These are phyloP conservation scores for Salix purpurea DNA, from an alignment of 345 rosid species.

Conservation along the genomic window DNA sequence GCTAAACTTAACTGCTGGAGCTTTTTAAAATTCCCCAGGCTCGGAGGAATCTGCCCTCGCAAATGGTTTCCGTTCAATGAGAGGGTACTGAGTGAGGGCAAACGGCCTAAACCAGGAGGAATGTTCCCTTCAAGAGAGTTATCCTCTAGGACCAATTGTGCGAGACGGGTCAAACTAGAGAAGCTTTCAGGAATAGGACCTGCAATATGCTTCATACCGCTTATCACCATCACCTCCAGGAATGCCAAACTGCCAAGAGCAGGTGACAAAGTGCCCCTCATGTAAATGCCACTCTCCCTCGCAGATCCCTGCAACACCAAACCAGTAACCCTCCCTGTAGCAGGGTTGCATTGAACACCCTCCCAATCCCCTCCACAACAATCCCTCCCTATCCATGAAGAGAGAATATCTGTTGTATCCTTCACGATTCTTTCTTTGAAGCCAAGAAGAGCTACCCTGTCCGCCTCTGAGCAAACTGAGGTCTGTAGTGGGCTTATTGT, in stretches of 20 bases:
- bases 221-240: constrained; percentile 53
- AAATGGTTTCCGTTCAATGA: constrained; percentile 66
- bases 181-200: constrained; percentile 72
- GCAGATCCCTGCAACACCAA: constrained; percentile 49
- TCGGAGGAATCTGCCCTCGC: constrained; percentile 61
- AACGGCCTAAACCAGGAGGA: constrained; percentile 54
- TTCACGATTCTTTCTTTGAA: constrained; percentile 67
- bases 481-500: constrained; percentile 5
- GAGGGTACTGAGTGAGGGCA: constrained; percentile 47
- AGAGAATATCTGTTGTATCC: constrained; percentile 62
- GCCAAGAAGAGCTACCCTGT: constrained; percentile 63
- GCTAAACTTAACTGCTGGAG: constrained; percentile 40
- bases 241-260: constrained; percentile 54
- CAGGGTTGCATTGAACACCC: constrained; percentile 68
- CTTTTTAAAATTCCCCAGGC: constrained; percentile 50
- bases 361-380: constrained; percentile 92
- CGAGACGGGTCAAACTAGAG: constrained; percentile 43
- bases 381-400: constrained; percentile 69
- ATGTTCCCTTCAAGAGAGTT: constrained; percentile 67
- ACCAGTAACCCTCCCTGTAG: constrained; percentile 60
- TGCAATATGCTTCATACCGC: constrained; percentile 66
- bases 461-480: constrained; percentile 53
- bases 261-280: constrained; percentile 77
- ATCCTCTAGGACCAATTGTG: constrained; percentile 61
- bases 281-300: constrained; percentile 46